A percentile compares a stretch with the other conserved stretches of the same genome.
Conservation (phyloP, 768 basidiomycete genomes). For the Suillus clintonianus region DNA sequence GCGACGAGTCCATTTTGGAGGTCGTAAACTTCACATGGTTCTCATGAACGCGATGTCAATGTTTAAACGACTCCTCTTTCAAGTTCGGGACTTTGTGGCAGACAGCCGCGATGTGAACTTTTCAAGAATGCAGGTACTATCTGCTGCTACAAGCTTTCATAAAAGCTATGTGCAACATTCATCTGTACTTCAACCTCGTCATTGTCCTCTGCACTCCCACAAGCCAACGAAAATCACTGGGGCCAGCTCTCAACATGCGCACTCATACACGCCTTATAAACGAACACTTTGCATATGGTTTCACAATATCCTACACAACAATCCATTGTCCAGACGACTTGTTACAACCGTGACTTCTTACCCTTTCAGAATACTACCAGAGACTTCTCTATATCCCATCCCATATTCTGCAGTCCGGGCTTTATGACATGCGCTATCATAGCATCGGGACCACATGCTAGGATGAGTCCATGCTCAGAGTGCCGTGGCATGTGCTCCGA, state of each 20-base stretch:
- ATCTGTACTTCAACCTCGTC: background rate
- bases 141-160: background rate
- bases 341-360: background rate
- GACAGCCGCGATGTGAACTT: background rate
- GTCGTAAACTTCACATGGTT: too few species aligned
- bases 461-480: slow-evolving; percentile 38
- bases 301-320: background rate
- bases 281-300: background rate
- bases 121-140: background rate
- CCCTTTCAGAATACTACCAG: slow-evolving; percentile 37
- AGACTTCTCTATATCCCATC: slow-evolving; percentile 37
- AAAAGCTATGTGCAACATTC: background rate
- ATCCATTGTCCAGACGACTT: background rate
- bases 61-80: background rate
- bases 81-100: background rate
- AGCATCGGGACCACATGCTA: slow-evolving; percentile 52
- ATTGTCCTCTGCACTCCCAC: background rate
- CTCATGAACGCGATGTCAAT: background rate
- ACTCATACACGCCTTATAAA: background rate
- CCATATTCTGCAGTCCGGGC: slow-evolving; percentile 31
- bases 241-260: too few species aligned
- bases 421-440: slow-evolving; percentile 37
- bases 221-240: background rate
- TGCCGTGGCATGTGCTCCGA: slow-evolving; percentile 41
- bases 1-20: too few species aligned